These are phyloP conservation scores for Cicer yamashitae DNA, from an alignment of 306 rosid genomes.

Conservation along the genomic window DNA sequence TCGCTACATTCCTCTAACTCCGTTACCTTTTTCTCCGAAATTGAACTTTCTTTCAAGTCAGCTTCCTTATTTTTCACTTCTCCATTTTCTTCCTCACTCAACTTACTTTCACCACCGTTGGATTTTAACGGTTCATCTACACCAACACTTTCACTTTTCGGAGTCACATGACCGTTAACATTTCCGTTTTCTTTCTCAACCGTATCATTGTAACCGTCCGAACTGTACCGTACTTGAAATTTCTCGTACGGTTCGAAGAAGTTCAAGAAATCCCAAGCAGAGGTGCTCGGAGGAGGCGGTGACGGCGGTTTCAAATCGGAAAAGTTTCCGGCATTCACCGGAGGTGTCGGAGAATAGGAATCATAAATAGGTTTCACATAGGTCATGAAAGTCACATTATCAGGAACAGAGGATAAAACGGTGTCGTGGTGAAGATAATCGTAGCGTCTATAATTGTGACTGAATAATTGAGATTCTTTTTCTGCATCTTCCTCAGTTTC, in stretches of 20 bases:
- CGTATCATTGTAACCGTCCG: constrained; percentile 12
- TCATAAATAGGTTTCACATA: constrained; percentile 38
- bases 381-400: constrained; percentile 39
- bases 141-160: constrained; percentile 11
- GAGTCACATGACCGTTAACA: background rate
- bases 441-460: constrained; percentile 7
- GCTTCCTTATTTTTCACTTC: constrained; percentile 17
- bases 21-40: constrained; percentile 30
- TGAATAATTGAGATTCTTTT: constrained; percentile 44
- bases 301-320: constrained; percentile 43
- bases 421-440: constrained; percentile 37
- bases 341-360: constrained; percentile 57
- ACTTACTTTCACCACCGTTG: constrained; percentile 8
- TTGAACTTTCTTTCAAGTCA: constrained; percentile 24
- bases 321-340: background rate
- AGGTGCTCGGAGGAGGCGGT: constrained; percentile 66
- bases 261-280: constrained; percentile 84
- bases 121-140: background rate
- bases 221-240: constrained; percentile 57
- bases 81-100: constrained; percentile 29
- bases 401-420: constrained; percentile 31
- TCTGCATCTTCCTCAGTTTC: constrained; percentile 41
- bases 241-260: constrained; percentile 79
- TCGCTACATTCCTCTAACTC: constrained; percentile 40
- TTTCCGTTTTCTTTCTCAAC: constrained; percentile 40